Conservation (phyloP, 768 basidiomycete species). For the Cyathus striatus region DNA sequence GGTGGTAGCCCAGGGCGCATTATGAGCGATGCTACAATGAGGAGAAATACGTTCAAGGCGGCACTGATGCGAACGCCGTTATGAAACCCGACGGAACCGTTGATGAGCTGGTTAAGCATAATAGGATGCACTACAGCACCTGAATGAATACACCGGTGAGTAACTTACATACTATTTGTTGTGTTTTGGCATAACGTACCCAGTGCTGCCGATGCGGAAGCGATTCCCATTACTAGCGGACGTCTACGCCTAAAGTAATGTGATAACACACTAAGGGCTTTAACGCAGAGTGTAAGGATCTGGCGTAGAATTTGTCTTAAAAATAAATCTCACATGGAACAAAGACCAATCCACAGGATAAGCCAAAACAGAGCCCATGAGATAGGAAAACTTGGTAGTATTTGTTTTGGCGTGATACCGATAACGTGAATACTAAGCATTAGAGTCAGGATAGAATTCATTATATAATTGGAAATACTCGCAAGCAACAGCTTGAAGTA, state of each 20-base stretch:
- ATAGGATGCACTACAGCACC: conserved; percentile 55
- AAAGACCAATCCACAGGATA: conserved; percentile 44
- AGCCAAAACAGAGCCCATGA: conserved; percentile 43
- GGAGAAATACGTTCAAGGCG: conserved; percentile 23
- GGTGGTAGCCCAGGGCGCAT: conserved; percentile 32
- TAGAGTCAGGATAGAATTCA: neutral
- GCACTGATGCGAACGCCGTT: conserved; percentile 35
- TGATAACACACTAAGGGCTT: conserved; percentile 39
- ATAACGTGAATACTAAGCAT: conserved; percentile 26
- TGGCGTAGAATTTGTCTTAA: neutral
- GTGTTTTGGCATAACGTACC: conserved; percentile 14
- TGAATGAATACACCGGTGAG: no score
- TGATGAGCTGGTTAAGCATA: conserved; percentile 47
- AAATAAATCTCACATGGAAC: conserved; percentile 22
- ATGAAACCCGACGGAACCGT: conserved; percentile 30
- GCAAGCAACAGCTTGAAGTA: conserved; percentile 22
- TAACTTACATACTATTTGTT: no score
- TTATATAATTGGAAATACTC: conserved; percentile 4
- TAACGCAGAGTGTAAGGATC: neutral
- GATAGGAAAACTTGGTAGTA: conserved; percentile 43
- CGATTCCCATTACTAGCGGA: conserved; percentile 48
- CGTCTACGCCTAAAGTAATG: conserved; percentile 48
- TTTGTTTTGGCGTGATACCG: conserved; percentile 23
- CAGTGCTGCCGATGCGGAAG: conserved; percentile 23
- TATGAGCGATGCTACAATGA: conserved; percentile 25